Evolutionary conservation across 306 rosid genomes (phyloP), one percentile per base, ranked within the genome.

Genomic region (Inga oerstediana): DNA sequence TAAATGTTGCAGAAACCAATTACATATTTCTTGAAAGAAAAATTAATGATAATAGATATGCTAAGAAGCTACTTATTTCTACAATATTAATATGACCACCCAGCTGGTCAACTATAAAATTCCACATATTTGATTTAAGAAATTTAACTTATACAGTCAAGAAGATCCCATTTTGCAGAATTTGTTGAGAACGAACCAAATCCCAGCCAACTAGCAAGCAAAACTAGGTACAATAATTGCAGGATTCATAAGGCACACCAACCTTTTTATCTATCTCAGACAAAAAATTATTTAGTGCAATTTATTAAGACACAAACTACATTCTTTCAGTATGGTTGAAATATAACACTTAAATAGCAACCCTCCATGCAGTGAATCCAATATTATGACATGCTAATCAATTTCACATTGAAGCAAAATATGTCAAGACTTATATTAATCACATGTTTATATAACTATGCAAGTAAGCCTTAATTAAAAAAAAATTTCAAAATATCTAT

Each of bases 321-420:
- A 45, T 45, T 13, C 9, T 54, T 45, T 2, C 19, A 62, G 73
- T 44, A 61, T 52, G 78, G 51, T 34, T 77, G 48, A 85, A 78
- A 74, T n/a, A 74, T 27, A 52, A 35, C 37, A 35, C 37, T 35
- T 35, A 35, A 35, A 35, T 35, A 35, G 79, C 20, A 48, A 81
- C 37, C 72, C 46, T 64, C 78, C 45, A 12, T 2, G 73, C 37
- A 75, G 49, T 46, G 59, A 45, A 75, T 54, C 54, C 61, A 4
- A 75, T 27, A 54, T 24, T 69, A 68, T 79, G 70, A 64, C 10
- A 58, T 13, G 30, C 43, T 20, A 24, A 22, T 0, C 30, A 27
- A 27, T 27, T 27, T 27, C 30, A 27, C 30, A 27, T 27, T 27
- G 30, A 27, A 27, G 1, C 1, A 27, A 27, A 27, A 27, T 27